A percentile compares a stretch with the other conserved stretches of the same genome.
phyloP scores from a whole-genome alignment of 2,329 filamentous ascomycete genomes.

The Dactylonectria macrodidyma region DNA sequence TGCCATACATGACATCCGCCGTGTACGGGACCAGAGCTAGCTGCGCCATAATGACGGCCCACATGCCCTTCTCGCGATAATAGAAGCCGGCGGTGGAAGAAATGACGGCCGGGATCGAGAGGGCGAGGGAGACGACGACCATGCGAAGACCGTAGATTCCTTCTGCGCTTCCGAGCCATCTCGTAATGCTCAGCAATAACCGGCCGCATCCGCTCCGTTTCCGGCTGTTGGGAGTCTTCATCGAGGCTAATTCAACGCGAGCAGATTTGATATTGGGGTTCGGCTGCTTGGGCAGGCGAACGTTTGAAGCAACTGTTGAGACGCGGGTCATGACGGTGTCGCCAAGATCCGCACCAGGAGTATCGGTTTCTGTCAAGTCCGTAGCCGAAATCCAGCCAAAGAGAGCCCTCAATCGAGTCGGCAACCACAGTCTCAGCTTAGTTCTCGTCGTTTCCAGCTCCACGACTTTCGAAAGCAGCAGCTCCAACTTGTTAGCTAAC shows the following conservation, averaged over 20 bases:
- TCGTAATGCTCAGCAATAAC: slow-evolving; percentile 7
- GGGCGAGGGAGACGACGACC: slow-evolving; percentile 17
- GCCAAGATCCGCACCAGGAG: slow-evolving; percentile 17
- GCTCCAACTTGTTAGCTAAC: slow-evolving; percentile 8
- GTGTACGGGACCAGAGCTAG: slow-evolving; percentile 40
- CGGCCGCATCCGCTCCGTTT: slow-evolving; percentile 15
- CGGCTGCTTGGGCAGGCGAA: background rate
- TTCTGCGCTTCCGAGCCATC: slow-evolving; percentile 17
- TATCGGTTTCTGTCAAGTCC: slow-evolving; percentile 22
- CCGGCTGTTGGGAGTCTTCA: slow-evolving; percentile 27
- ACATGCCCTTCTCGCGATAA: slow-evolving; percentile 39
- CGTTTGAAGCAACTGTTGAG: slow-evolving; percentile 11
- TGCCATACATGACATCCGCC: slow-evolving; percentile 36
- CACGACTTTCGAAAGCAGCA: slow-evolving; percentile 12
- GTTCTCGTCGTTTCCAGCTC: slow-evolving; percentile 15
- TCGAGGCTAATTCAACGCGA: slow-evolving; percentile 15
- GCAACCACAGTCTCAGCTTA: slow-evolving; percentile 20
- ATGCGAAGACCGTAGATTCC: slow-evolving; percentile 22
- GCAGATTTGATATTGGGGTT: background rate
- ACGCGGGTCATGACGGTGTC: slow-evolving; percentile 20
- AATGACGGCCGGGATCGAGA: slow-evolving; percentile 22
- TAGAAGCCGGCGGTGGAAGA: slow-evolving; percentile 35
- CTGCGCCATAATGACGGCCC: slow-evolving; percentile 43
- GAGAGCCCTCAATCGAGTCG: slow-evolving; percentile 7
- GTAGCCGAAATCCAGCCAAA: slow-evolving; percentile 22